phyloP scores from a whole-genome alignment of 139 green algal species.

The Ostreobium quekettii region DNA sequence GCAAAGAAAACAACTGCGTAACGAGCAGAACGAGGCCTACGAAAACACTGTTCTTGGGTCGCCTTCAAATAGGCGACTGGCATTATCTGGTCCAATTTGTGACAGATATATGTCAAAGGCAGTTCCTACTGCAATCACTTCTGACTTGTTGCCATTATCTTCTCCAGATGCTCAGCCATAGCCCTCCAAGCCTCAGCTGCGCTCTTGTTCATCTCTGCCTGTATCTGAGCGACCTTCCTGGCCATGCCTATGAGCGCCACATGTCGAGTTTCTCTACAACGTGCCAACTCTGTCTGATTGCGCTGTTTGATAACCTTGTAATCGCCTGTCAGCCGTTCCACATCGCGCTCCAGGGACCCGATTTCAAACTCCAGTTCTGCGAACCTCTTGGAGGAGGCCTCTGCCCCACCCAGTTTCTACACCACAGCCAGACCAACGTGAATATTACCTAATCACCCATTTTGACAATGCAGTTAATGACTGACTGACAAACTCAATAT shows the following conservation, averaged over 20 bases:
- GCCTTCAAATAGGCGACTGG: too few species aligned
- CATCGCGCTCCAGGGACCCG: neutral
- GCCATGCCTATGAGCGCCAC: neutral
- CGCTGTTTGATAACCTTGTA: conserved; percentile 2
- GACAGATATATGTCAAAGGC: too few species aligned
- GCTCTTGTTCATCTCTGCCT: conserved; percentile 3
- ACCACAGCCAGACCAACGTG: neutral
- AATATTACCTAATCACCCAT: neutral
- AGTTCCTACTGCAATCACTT: too few species aligned
- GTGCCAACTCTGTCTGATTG: conserved; percentile 10
- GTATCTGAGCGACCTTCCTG: neutral
- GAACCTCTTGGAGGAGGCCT: neutral
- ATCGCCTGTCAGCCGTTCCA: neutral
- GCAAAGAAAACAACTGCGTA: too few species aligned
- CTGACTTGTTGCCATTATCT: too few species aligned
- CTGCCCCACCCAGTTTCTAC: conserved; percentile 7
- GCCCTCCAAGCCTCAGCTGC: too few species aligned
- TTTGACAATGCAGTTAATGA: neutral
- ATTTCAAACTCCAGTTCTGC: neutral
- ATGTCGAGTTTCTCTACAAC: neutral
- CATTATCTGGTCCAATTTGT: too few species aligned
- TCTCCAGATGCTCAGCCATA: too few species aligned
- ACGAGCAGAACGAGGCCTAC: too few species aligned
- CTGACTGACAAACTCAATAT: neutral
- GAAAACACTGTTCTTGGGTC: too few species aligned